Conservation (phyloP, 352 stramenopile genomes). For the Phytopythium ostracodes region DNA sequence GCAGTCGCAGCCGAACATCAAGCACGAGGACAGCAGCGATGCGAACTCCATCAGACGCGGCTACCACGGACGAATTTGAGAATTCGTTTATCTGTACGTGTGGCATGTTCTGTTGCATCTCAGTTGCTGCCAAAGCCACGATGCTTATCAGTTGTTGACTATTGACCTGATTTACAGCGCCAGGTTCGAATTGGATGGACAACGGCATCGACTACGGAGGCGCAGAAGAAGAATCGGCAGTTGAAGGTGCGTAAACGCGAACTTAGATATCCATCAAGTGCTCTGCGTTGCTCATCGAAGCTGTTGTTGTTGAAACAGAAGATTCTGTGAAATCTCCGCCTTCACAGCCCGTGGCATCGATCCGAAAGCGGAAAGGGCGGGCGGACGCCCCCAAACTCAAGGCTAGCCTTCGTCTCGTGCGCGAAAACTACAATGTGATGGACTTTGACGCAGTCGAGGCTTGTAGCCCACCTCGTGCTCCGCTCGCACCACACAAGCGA, state of each 20-base stretch:
- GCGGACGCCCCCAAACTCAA: neutral
- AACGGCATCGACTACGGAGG: neutral
- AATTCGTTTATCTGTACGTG: conserved; percentile 2
- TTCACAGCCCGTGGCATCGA: neutral
- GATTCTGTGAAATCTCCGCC: neutral
- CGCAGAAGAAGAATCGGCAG: neutral
- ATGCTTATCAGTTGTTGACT: neutral
- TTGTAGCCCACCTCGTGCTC: neutral
- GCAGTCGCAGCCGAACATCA: neutral
- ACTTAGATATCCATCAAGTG: neutral
- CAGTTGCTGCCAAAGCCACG: neutral
- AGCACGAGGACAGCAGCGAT: neutral
- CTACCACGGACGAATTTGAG: neutral
- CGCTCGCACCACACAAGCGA: neutral
- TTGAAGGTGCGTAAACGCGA: neutral
- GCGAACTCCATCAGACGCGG: neutral
- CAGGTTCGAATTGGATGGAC: neutral
- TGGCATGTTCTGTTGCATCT: neutral
- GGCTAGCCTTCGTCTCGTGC: neutral
- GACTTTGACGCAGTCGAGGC: neutral
- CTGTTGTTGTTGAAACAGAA: too few species aligned
- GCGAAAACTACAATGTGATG: conserved; percentile 11
- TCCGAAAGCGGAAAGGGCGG: neutral
- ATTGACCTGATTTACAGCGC: neutral
- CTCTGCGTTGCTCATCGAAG: neutral